Evolutionary conservation across 805 yeast genomes (phyloP), one percentile per base, ranked within the genome.

Genomic region (Teunomyces pallodes): DNA sequence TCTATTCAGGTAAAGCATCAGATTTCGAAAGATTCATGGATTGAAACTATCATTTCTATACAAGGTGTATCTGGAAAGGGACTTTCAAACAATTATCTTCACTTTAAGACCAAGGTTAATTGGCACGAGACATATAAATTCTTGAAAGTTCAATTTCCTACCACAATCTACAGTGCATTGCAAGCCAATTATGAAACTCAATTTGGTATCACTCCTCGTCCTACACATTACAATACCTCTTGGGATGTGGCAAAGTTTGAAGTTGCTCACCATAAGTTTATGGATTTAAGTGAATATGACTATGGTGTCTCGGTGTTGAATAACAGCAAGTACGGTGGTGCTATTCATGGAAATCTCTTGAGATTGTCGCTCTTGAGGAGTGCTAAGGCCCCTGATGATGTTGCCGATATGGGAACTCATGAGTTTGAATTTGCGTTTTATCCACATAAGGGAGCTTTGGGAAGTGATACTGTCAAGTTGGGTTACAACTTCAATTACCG

Each of bases 171-270:
- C 55, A 76, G 81, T 35, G 94, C 91, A 16, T 76, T 61, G 46
- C 62, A 54, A 36, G 98, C 97, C 1, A 81, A 83, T 48, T 94
- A 89, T 65, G 99, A 92, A 66, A 90, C 97, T 2, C 96, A 91
- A 65, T 92, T 88, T 67, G 99, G 99, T 46, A 68, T 87, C 41
- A 92, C 96, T 5, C 83, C 80, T 59, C 81, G 98, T 55, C 96
- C 98, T 42, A 92, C 98, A 0, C 97, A 92, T 67, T 92, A 76
- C 71, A 94, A 92, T 64, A 92, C 99, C 0, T 74, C 89, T 0
- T 92, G 98, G 98, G 99, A 92, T 60, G 86, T 86, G 30, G 98
- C 98, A 49, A 91, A 90, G 65, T 92, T 92, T 66, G 99, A 92
- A 68, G 96, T 90, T 9, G 88, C 96, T 60, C 90, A 87, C 60